Base-by-base conservation (phyloP, 495 filamentous ascomycete genomes). In the Tetracladium marchalianum region DNA sequence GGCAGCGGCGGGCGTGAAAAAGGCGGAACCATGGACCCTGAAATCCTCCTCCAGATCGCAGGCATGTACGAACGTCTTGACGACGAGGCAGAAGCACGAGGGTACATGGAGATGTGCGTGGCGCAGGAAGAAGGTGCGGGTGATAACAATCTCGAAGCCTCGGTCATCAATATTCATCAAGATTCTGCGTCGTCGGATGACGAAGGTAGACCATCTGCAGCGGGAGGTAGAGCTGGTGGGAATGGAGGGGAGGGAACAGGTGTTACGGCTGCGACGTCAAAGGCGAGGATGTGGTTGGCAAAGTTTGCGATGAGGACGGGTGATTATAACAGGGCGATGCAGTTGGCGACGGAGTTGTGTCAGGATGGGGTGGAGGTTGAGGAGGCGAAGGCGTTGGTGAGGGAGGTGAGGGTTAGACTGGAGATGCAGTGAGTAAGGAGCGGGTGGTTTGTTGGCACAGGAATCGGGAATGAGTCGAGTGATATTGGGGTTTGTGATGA, bases 361-460 rank as follows among this genome's bases (percentile, higher is more conserved):
- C 87, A 96, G 62, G 93, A 99, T 67, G 93, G 93, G 0, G 80
- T 89, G 19, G 93, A 99, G 65, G 88, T 99, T 12, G 93, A 99
- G 63, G 93, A 99, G 64, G 93, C 93, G 11, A 96, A 97, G 69
- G 90, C 90, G 2, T 69, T 99, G 50, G 85, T 96, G 52, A 75
- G 89, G 48, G 92, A 97, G 68, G 75, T 94, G 16, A 71, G 90
- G 51, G 85, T 85, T 4, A 76, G 89, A 60, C 76, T 87, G 62
- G 86, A 92, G 55, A 60, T 58, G 36, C 60, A 64, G n/a, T n/a
- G n/a, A 61, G 57, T 53, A 61, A 49, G 42, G 46, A 27, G 3
- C 7, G 22, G 7, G 7, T 7, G 22, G 22, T 27, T 27, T 27
- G 54, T 55, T 58, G 54, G 38, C 47, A 58, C 43, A 39, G 43